These are phyloP conservation scores for Talaromyces sp. DNA, from an alignment of 2,329 filamentous ascomycete genomes.

Conservation along the genomic window DNA sequence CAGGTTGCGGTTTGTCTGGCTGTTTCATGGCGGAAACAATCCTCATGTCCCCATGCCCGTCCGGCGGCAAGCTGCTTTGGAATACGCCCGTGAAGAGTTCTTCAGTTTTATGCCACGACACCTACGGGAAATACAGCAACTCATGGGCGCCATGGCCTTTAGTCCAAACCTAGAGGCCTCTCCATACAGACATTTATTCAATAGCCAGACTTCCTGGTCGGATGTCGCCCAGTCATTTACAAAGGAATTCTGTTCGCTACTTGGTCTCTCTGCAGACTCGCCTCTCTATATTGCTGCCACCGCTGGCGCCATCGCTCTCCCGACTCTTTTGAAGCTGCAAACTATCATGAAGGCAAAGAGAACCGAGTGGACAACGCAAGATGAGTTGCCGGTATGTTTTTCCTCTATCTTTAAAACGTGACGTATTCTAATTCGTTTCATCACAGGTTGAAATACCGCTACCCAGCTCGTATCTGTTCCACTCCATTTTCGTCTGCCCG, in stretches of 20 bases:
- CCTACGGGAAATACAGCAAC: constrained; percentile 70
- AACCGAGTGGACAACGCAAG: constrained; percentile 89
- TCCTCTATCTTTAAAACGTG: constrained; percentile 23
- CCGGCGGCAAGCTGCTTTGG: constrained; percentile 53
- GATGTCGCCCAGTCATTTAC: constrained; percentile 85
- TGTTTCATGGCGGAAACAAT: constrained; percentile 67
- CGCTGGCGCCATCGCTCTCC: constrained; percentile 85
- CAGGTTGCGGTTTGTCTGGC: constrained; percentile 82
- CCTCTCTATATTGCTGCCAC: constrained; percentile 90
- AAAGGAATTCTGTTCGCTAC: constrained; percentile 85
- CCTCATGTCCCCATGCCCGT: constrained; percentile 38
- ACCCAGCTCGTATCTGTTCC: constrained; percentile 66
- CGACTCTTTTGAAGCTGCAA: constrained; percentile 81
- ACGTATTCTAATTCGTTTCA: constrained; percentile 2
- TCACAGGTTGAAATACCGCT: constrained; percentile 59
- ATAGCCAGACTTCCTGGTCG: constrained; percentile 69
- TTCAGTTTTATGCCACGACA: constrained; percentile 69
- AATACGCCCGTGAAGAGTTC: constrained; percentile 73
- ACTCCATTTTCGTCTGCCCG: constrained; percentile 95
- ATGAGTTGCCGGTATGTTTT: constrained; percentile 79
- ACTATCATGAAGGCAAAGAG: constrained; percentile 81
- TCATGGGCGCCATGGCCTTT: constrained; percentile 77
- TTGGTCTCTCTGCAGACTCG: constrained; percentile 84
- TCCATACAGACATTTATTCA: constrained; percentile 75
- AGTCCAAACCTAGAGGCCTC: constrained; percentile 67